These are phyloP conservation scores for Kazachstania africana DNA, from an alignment of 805 yeast genomes.

Conservation along the genomic window DNA sequence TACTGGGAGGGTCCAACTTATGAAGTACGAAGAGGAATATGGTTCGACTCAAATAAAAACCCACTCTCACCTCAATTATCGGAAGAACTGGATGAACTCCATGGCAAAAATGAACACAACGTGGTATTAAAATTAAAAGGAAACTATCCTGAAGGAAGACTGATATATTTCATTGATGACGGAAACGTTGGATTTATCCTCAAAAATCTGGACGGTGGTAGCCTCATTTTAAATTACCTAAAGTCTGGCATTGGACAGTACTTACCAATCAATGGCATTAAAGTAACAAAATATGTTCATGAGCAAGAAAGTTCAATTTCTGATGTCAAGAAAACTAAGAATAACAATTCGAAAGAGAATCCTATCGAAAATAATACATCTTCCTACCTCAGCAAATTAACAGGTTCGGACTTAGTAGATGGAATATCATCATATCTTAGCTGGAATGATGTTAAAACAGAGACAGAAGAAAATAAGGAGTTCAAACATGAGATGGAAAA, in stretches of 20 bases:
- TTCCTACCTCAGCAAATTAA: constrained; percentile 1
- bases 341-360: neutral
- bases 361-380: neutral
- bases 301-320: neutral
- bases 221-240: constrained; percentile 27
- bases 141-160: constrained; percentile 6
- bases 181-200: constrained; percentile 34
- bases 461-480: constrained; percentile 29
- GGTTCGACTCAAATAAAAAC: constrained; percentile 54
- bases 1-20: constrained; percentile 86
- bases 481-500: constrained; percentile 31
- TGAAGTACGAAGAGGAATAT: constrained; percentile 72
- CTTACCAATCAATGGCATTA: constrained; percentile 36
- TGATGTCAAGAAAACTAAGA: neutral
- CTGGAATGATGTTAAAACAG: constrained; percentile 6
- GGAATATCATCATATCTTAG: constrained; percentile 1
- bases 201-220: constrained; percentile 33
- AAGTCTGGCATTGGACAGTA: constrained; percentile 24
- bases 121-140: constrained; percentile 2
- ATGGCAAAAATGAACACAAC: neutral
- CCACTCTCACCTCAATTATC: constrained; percentile 46
- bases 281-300: constrained; percentile 16
- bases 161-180: constrained; percentile 29
- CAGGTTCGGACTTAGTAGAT: constrained; percentile 6
- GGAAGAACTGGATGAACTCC: constrained; percentile 40